Percentiles rank a stretch among this genome's conserved stretches.
Conservation (phyloP, 495 filamentous ascomycete species). For the Podospora sp. region DNA sequence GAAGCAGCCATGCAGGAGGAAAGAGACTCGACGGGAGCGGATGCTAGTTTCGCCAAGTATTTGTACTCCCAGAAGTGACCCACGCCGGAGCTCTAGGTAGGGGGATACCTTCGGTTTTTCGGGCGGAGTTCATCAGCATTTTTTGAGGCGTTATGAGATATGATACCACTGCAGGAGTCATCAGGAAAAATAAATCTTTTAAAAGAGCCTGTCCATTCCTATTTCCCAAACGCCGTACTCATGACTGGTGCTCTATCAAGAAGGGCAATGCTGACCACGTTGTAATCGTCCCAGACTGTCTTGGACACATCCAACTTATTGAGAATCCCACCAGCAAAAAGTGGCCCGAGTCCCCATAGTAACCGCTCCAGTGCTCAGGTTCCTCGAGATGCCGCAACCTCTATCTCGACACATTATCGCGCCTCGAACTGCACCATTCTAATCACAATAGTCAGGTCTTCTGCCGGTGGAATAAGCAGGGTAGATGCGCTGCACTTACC, state of each 20-base stretch:
- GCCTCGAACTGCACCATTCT: conserved; percentile 99
- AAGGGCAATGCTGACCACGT: neutral
- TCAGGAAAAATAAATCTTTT: conserved; percentile 1
- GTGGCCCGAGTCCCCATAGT: neutral
- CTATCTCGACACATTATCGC: conserved; percentile 50
- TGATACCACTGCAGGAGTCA: conserved; percentile 44
- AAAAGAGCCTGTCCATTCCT: conserved; percentile 2
- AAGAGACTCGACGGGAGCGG: conserved; percentile 50
- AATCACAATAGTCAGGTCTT: neutral
- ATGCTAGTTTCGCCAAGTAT: conserved; percentile 64
- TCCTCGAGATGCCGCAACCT: conserved; percentile 21
- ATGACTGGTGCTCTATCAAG: conserved; percentile 2
- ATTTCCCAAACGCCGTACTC: conserved; percentile 23
- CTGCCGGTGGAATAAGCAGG: too few species aligned
- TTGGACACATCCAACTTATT: neutral
- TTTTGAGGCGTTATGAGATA: conserved; percentile 31
- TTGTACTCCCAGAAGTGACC: conserved; percentile 41
- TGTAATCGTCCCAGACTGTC: neutral
- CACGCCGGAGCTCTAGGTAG: neutral
- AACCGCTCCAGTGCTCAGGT: neutral
- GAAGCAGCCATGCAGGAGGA: conserved; percentile 56
- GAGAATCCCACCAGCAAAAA: neutral
- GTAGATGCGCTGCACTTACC: conserved; percentile 62
- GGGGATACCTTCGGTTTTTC: neutral
- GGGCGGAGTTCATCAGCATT: conserved; percentile 22